Percentiles rank a stretch among this genome's conserved stretches.
These are phyloP conservation scores for Penicillium hesseltinei DNA, from an alignment of 2,329 filamentous ascomycete species.

Conservation along the genomic window DNA sequence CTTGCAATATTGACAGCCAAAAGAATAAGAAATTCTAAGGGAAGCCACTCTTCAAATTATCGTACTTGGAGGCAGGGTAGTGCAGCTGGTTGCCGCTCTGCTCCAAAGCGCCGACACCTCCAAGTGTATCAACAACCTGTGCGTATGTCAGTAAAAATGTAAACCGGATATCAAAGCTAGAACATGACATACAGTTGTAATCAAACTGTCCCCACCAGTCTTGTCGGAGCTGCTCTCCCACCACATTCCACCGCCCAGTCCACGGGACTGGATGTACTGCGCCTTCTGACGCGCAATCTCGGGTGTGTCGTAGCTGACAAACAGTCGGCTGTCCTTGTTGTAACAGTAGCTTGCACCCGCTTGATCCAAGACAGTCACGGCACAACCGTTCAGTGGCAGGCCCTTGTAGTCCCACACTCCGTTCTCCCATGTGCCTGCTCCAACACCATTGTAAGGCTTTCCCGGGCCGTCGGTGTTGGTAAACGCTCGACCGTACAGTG, in stretches of 20 bases:
- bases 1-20: neutral
- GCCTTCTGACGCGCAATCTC: slow-evolving; percentile 68
- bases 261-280: slow-evolving; percentile 63
- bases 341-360: slow-evolving; percentile 73
- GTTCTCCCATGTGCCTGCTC: slow-evolving; percentile 75
- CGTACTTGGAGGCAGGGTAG: slow-evolving; percentile 55
- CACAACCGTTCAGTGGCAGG: slow-evolving; percentile 66
- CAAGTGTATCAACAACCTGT: slow-evolving; percentile 35
- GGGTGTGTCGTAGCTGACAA: slow-evolving; percentile 76
- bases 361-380: slow-evolving; percentile 60
- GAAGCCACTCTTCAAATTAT: slow-evolving; percentile 46
- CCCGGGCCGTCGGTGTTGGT: slow-evolving; percentile 74
- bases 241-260: slow-evolving; percentile 92
- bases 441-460: slow-evolving; percentile 63
- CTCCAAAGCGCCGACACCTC: slow-evolving; percentile 44
- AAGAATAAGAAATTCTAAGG: neutral
- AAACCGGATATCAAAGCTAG: neutral
- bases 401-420: slow-evolving; percentile 88
- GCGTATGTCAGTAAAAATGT: neutral
- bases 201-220: slow-evolving; percentile 63
- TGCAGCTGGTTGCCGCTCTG: slow-evolving; percentile 47
- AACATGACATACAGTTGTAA: slow-evolving; percentile 49
- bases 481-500: slow-evolving; percentile 88
- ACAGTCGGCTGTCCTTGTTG: slow-evolving; percentile 55
- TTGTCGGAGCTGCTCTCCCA: slow-evolving; percentile 86